Evolutionary conservation across 129 eudicot genomes (phyloP), one percentile per base, ranked within the genome.

Genomic region (Flaveria ramosissima): DNA sequence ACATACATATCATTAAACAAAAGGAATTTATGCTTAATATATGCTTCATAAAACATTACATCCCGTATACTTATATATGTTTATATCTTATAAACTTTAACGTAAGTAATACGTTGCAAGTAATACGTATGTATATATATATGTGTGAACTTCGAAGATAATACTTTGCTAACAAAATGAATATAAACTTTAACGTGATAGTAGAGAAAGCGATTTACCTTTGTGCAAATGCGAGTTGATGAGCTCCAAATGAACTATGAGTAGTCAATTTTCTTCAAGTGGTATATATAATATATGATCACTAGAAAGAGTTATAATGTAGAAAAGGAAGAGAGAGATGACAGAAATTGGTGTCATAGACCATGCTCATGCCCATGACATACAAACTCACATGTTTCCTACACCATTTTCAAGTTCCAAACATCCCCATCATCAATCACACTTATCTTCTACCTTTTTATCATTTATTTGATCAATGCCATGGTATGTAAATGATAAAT

Each of bases 351-450:
- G 63, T 79, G 77, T 64, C 77, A 79, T 65, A 30, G 79, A 51
- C 78, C 52, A 72, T 72, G 68, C 83, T 47, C 67, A 73, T 73
- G 79, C 70, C 84, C 75, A 66, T 80, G 52, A 36, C 79, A 80
- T 17, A 66, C 78, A 65, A 80, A 23, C 72, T 72, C 78, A 80
- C 84, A 80, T 80, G 84, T 75, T 73, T 73, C 79, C 27, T 67
- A 80, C 79, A 73, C 70, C 75, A 80, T 73, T 65, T 66, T 70
- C 75, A 73, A 36, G 41, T 36, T 36, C 41, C 41, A 36, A 36
- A 80, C 27, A 66, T 53, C 75, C 70, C 75, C 75, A 73, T 80
- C 74, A 55, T 66, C 84, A 80, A 73, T 80, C 84, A 73, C 84
- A 73, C 75, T 73, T 80, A 73, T 78, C 82, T 70, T 56, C 61